phyloP scores from a whole-genome alignment of 2,329 filamentous ascomycete genomes.

The Gliomastix tumulicola region DNA sequence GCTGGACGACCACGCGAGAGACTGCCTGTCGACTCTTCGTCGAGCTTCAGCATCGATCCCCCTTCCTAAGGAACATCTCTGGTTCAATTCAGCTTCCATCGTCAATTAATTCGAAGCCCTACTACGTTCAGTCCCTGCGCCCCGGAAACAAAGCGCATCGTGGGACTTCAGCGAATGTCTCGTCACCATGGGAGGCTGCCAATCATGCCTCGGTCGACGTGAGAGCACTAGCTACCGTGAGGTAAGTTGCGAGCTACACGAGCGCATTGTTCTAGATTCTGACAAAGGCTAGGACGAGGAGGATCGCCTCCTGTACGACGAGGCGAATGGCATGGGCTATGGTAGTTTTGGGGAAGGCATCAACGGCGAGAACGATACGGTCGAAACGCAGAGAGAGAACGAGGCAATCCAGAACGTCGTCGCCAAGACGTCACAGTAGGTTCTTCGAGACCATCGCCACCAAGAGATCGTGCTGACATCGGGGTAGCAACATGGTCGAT shows the following conservation, averaged over 20 bases:
- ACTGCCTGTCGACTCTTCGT: too few relatives aligned
- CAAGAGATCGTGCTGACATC: background rate
- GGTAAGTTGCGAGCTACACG: too few relatives aligned
- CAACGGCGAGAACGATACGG: constrained; percentile 49
- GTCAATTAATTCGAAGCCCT: too few relatives aligned
- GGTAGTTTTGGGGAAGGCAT: constrained; percentile 54
- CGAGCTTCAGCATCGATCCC: too few relatives aligned
- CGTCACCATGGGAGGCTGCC: constrained; percentile 49
- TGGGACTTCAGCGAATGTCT: too few relatives aligned
- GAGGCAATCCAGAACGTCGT: constrained; percentile 59
- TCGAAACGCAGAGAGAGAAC: constrained; percentile 56
- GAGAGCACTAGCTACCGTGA: constrained; percentile 47
- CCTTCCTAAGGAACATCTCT: too few relatives aligned
- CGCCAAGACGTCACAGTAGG: constrained; percentile 57
- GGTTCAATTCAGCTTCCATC: too few relatives aligned
- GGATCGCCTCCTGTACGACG: constrained; percentile 53
- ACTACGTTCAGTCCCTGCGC: too few relatives aligned
- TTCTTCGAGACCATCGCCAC: too few relatives aligned
- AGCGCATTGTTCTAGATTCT: background rate
- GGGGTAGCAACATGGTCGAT: constrained; percentile 57
- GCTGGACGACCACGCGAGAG: too few relatives aligned
- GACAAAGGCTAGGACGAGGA: constrained; percentile 42
- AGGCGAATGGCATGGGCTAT: constrained; percentile 51
- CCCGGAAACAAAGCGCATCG: too few relatives aligned
- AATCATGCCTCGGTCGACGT: constrained; percentile 50